Percentiles rank a stretch among this genome's conserved stretches.
Conservation (phyloP, 495 filamentous ascomycete genomes). For the Hypoxylon rickii region DNA sequence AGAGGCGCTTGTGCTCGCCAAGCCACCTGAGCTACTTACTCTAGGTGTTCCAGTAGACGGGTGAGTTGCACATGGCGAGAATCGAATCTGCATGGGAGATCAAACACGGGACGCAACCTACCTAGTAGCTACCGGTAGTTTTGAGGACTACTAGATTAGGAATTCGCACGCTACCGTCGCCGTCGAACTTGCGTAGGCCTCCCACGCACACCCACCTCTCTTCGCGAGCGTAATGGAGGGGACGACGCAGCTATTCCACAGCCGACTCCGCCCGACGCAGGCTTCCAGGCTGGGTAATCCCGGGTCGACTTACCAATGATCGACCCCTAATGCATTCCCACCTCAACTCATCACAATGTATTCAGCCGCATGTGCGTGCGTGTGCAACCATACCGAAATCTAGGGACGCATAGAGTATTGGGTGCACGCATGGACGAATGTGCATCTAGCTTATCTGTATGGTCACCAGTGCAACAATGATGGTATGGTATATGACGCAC, state of each 20-base stretch:
- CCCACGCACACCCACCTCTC: slow-evolving; percentile 22
- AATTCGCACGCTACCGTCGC: slow-evolving; percentile 23
- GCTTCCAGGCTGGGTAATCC: slow-evolving; percentile 23
- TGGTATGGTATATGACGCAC: slow-evolving; percentile 29
- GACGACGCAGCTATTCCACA: slow-evolving; percentile 12
- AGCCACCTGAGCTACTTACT: slow-evolving; percentile 15
- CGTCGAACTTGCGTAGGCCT: slow-evolving; percentile 4
- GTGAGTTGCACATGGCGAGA: slow-evolving; percentile 32
- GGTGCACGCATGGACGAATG: slow-evolving; percentile 19
- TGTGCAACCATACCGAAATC: slow-evolving; percentile 21
- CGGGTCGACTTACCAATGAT: slow-evolving; percentile 36
- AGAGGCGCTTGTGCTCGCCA: slow-evolving; percentile 10
- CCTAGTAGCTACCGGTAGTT: slow-evolving; percentile 32
- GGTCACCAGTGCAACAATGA: slow-evolving; percentile 1
- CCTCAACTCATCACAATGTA: slow-evolving; percentile 27
- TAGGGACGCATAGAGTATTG: slow-evolving; percentile 6
- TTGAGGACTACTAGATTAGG: slow-evolving; percentile 27
- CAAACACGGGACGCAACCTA: slow-evolving; percentile 27
- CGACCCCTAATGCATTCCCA: slow-evolving; percentile 33
- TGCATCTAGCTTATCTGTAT: slow-evolving; percentile 19
- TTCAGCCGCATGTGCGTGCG: slow-evolving; percentile 31
- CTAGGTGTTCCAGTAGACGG: slow-evolving; percentile 16
- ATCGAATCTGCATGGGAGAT: slow-evolving; percentile 34
- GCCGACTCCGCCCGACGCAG: slow-evolving; percentile 33
- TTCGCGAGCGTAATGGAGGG: slow-evolving; percentile 4